Base-by-base conservation (phyloP, 108 stramenopile genomes). In the Nitzschia palea region DNA sequence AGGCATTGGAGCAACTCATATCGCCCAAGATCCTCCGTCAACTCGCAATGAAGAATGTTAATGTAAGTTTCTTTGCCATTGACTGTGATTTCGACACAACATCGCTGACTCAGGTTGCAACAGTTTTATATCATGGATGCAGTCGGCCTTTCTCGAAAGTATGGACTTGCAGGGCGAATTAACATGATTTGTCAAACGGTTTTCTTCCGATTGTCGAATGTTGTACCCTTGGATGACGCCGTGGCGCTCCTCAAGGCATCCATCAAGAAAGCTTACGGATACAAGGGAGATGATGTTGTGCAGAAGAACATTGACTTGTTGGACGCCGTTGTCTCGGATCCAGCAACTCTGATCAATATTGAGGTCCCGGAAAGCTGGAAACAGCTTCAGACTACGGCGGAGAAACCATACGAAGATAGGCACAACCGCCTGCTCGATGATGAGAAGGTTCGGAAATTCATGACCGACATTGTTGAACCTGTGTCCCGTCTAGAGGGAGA, bases 201-300 rank as follows among this genome's bases (percentile, higher is more conserved):
- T 14, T 85, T 85, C 71, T 85, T 85, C 58, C 74, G 79, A 20
- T 48, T 85, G 4, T 71, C 80, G 32, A 75, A 78, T 34, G 84
- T 85, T 15, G 40, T 85, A 5, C 84, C 84, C 25, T 40, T 85
- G 42, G 64, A 82, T 3, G 72, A 80, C 10, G 78, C 84, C 22
- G 64, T 85, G 23, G 55, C 60, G 1, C 62, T 85, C 2, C 57
- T 85, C 31, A 79, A 75, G 47, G 65, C 74, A 45, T 63, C 84
- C 44, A 77, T 82, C 31, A 64, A 31, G 22, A 85, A 85, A 58
- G 66, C 78, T 0, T 85, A 85, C 43, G 55, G 75, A 10, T 58
- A 85, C 63, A 85, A 82, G 59, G 84, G 84, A 47, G 84, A 82
- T 25, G 81, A 80, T 30, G 71, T 85, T 42, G 84, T 85, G 1